These are phyloP conservation scores for Trichoderma simmonsii DNA, from an alignment of 2,329 filamentous ascomycete genomes.

Conservation along the genomic window DNA sequence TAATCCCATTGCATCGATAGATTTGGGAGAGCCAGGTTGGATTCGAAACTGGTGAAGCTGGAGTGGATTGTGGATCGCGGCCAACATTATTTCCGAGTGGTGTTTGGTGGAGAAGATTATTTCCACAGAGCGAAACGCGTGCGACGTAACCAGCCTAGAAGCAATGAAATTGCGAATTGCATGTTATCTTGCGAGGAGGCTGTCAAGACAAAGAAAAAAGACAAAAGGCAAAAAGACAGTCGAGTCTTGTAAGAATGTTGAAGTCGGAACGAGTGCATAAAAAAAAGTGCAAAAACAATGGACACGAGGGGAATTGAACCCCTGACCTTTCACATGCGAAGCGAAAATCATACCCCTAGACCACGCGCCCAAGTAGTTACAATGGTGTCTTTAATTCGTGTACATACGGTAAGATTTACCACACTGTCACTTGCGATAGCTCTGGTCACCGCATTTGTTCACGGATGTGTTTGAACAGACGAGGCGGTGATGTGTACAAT, in stretches of 20 bases:
- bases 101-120: background rate
- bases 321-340: conserved; percentile 10
- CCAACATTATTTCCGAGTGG: background rate
- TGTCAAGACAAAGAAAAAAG: background rate
- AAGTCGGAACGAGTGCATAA: background rate
- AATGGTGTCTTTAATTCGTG: background rate
- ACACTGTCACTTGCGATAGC: no score
- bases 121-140: background rate
- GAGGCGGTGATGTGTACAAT: accelerated
- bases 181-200: background rate
- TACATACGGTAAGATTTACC: no score
- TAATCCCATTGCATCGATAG: background rate
- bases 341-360: conserved; percentile 10
- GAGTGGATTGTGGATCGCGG: background rate
- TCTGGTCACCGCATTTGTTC: no score
- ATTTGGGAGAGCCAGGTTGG: background rate
- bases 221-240: background rate
- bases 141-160: background rate
- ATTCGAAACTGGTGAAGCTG: background rate
- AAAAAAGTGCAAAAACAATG: background rate
- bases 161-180: background rate
- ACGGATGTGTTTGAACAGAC: background rate
- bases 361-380: background rate
- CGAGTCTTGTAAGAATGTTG: background rate
- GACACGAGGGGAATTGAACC: conserved; percentile 8